Evolutionary conservation across 331 rosid genomes (phyloP).

Genomic region (Pyrus hybrid): DNA sequence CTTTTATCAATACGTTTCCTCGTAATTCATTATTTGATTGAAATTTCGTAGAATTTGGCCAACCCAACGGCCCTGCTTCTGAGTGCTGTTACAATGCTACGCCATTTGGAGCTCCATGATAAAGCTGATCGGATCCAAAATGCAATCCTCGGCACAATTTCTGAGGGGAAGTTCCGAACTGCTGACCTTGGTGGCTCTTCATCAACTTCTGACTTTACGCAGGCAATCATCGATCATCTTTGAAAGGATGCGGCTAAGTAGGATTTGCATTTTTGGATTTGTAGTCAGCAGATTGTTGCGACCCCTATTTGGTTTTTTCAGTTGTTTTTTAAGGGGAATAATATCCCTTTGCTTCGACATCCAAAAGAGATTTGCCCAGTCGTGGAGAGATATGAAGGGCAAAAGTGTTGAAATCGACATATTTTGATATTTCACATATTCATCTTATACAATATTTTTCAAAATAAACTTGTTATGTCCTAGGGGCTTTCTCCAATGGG

Average conservation of each 20-base stretch:
- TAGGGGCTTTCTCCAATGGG: not conserved
- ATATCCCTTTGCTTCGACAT: too few species aligned
- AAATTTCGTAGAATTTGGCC: conserved; percentile 65
- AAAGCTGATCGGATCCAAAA: conserved; percentile 72
- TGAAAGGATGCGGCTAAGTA: conserved; percentile 19
- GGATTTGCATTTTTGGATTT: conserved; percentile 19
- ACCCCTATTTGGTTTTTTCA: conserved; percentile 23
- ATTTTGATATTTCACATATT: not conserved
- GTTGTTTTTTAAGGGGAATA: not conserved
- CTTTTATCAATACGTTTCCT: not conserved
- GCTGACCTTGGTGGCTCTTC: conserved; percentile 93
- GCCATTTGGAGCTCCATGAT: conserved; percentile 70
- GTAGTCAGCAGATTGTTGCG: conserved; percentile 23
- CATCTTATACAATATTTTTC: not conserved
- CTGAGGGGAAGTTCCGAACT: conserved; percentile 87
- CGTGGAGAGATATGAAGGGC: not conserved
- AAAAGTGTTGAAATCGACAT: not conserved
- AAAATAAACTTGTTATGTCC: not conserved
- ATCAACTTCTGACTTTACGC: conserved; percentile 63
- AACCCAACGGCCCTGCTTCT: conserved; percentile 93
- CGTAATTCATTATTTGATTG: conserved; percentile 17
- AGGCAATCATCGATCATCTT: conserved; percentile 76
- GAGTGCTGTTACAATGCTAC: conserved; percentile 82
- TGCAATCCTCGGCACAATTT: conserved; percentile 73
- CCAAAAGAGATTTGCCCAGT: not conserved